phyloP scores from a whole-genome alignment of 805 yeast genomes.

The Yarrowia deformans region DNA sequence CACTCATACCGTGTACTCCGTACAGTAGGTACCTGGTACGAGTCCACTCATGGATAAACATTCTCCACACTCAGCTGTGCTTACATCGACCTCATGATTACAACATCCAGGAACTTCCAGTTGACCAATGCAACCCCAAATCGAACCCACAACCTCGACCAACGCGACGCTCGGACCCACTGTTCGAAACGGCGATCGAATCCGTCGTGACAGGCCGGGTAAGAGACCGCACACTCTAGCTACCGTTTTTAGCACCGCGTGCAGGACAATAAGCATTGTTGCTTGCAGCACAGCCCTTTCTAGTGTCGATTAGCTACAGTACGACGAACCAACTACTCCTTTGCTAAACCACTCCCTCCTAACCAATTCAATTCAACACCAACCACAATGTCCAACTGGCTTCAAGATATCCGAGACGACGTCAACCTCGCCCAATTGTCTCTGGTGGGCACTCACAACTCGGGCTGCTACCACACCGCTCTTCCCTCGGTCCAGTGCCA shows the following conservation, averaged over 20 bases:
- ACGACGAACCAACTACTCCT: not conserved
- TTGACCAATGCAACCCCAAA: too few relatives aligned
- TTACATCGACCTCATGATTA: too few relatives aligned
- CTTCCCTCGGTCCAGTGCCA: constrained; percentile 82
- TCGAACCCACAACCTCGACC: not conserved
- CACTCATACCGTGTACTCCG: too few relatives aligned
- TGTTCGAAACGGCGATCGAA: too few relatives aligned
- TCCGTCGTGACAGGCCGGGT: constrained; percentile 3
- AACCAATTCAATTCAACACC: not conserved
- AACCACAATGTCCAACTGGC: constrained; percentile 55
- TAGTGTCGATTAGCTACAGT: not conserved
- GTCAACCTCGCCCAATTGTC: constrained; percentile 61
- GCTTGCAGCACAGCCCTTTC: constrained; percentile 26
- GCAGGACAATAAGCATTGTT: constrained; percentile 30
- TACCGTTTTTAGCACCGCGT: not conserved
- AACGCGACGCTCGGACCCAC: too few relatives aligned
- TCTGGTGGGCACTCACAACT: constrained; percentile 85
- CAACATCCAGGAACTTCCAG: too few relatives aligned
- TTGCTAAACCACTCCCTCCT: not conserved
- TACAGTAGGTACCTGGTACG: too few relatives aligned
- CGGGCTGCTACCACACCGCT: constrained; percentile 74
- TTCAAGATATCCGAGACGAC: constrained; percentile 61
- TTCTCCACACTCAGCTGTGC: too few relatives aligned
- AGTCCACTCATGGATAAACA: too few relatives aligned
- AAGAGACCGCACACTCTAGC: not conserved